Base-by-base conservation (phyloP, 257 asterid species). In the Coffea eugenioides region DNA sequence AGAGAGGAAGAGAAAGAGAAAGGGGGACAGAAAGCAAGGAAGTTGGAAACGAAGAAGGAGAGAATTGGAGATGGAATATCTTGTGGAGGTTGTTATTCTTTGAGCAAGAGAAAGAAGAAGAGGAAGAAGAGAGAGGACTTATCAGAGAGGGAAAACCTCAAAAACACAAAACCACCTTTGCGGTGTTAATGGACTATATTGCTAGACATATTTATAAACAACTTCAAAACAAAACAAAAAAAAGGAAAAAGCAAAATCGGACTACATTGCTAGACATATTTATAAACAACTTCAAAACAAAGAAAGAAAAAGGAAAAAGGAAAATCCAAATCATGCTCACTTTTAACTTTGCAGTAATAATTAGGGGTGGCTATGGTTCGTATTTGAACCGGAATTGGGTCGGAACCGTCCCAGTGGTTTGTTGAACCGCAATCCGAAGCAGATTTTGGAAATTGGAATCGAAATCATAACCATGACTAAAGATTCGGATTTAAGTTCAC, bases 41-140 rank as follows among this genome's bases (percentile, higher is more conserved):
- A 52, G 54, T 8, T 57, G 54, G 70, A 66, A 56, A 56, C 16
- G 62, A 56, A 21, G 51, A 64, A 34, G 62, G 59, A 56, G 65
- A 25, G 52, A 68, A 27, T 21, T 57, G 70, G 52, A 76, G 84
- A 73, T 80, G 88, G 90, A 45, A 79, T 88, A 70, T 85, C 88
- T 88, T 87, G 69, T 70, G 77, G 82, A 78, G 89, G 86, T 82
- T 86, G 89, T 84, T 88, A 87, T 92, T 88, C 83, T 82, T 83
- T 73, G 77, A 25, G 69, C 73, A 78, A 67, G 80, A 80, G 74
- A 67, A 45, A 23, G 75, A 27, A 49, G 73, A 25, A 75, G 65
- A 74, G 57, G 77, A 80, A 54, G 36, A 16, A 76, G 77, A 51
- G 69, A 18, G 72, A 49, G 76, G 77, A 57, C 23, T 71, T 0